Evolutionary conservation across 805 yeast genomes (phyloP).

Genomic region (Pichia membranifaciens): DNA sequence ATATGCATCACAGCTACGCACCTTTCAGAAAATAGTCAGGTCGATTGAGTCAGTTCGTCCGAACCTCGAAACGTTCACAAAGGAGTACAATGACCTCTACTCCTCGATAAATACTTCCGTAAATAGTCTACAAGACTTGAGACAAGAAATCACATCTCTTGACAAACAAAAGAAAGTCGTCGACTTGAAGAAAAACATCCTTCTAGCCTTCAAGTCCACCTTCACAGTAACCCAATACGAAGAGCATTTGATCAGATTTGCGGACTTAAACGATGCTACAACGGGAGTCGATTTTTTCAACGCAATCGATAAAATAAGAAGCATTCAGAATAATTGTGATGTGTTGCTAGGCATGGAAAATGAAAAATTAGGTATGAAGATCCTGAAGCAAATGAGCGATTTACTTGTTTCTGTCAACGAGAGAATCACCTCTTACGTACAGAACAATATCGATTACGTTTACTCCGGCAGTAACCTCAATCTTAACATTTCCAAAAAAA

Average conservation of each 20-base stretch:
- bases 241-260: slow-evolving; percentile 37
- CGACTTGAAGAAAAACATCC: slow-evolving; percentile 45
- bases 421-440: slow-evolving; percentile 40
- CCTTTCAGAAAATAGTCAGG: slow-evolving; percentile 39
- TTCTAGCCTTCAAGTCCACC: slow-evolving; percentile 48
- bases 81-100: slow-evolving; percentile 21
- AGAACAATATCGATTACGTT: slow-evolving; percentile 26
- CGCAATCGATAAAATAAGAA: slow-evolving; percentile 54
- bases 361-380: slow-evolving; percentile 56
- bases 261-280: slow-evolving; percentile 38
- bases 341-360: slow-evolving; percentile 65
- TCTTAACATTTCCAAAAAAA: slow-evolving; percentile 15
- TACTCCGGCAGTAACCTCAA: slow-evolving; percentile 19
- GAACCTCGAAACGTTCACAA: slow-evolving; percentile 25
- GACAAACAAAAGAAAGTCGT: slow-evolving; percentile 31
- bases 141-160: slow-evolving; percentile 20
- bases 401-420: slow-evolving; percentile 49
- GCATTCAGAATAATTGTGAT: slow-evolving; percentile 62
- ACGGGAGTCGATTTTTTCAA: slow-evolving; percentile 47
- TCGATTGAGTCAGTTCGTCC: slow-evolving; percentile 31
- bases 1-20: slow-evolving; percentile 44
- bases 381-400: slow-evolving; percentile 52
- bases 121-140: slow-evolving; percentile 17
- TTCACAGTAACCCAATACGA: slow-evolving; percentile 72
- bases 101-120: slow-evolving; percentile 26